These are phyloP conservation scores for Zymoseptoria ardabiliae DNA, from an alignment of 2,329 filamentous ascomycete species.

Conservation along the genomic window DNA sequence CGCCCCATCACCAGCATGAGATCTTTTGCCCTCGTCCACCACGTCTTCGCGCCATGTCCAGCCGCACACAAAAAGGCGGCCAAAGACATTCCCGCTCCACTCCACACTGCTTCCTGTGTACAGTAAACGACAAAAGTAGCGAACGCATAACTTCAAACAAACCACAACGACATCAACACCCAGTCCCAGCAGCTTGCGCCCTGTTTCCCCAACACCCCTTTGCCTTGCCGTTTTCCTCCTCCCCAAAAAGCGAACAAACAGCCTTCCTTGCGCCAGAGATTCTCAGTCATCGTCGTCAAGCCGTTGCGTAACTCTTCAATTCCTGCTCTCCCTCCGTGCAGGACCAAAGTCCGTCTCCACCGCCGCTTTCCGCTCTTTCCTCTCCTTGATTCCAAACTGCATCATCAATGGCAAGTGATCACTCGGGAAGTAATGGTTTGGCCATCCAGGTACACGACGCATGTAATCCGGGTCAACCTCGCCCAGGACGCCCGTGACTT, in stretches of 20 bases:
- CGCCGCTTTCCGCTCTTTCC: slow-evolving; percentile 55
- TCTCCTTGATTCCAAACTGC: slow-evolving; percentile 80
- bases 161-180: background rate
- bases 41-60: background rate
- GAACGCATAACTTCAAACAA: background rate
- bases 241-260: background rate
- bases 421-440: slow-evolving; percentile 88
- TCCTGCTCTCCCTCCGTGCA: slow-evolving; percentile 13
- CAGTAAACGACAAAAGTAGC: background rate
- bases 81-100: background rate
- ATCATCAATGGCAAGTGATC: slow-evolving; percentile 87
- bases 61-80: background rate
- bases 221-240: background rate
- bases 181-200: background rate
- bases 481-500: slow-evolving; percentile 75
- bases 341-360: slow-evolving; percentile 31
- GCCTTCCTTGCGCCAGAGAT: background rate
- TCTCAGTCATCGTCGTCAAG: background rate
- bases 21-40: background rate
- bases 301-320: slow-evolving; percentile 4
- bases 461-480: slow-evolving; percentile 81
- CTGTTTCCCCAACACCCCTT: background rate
- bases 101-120: background rate
- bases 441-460: slow-evolving; percentile 80
- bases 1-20: background rate